phyloP scores from a whole-genome alignment of 108 stramenopile genomes.

The Nannochloropsis salina region DNA sequence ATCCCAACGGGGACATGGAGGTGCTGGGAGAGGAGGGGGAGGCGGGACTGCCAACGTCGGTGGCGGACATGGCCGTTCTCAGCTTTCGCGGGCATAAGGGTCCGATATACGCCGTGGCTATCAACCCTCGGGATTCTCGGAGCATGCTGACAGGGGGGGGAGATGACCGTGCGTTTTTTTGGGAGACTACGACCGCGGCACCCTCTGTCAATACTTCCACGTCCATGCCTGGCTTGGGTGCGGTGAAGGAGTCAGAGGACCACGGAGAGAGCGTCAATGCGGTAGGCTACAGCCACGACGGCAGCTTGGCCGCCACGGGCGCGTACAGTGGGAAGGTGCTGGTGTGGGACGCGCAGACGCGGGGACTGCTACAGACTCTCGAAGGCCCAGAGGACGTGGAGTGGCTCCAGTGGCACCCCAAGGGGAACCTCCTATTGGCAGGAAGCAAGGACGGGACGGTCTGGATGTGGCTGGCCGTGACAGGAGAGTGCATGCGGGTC shows the following conservation, averaged over 20 bases:
- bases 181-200: slow-evolving; percentile 39
- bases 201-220: slow-evolving; percentile 23
- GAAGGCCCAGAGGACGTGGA: slow-evolving; percentile 95
- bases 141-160: slow-evolving; percentile 74
- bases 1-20: background rate
- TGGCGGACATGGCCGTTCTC: slow-evolving; percentile 27
- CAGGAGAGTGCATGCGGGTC: slow-evolving; percentile 78
- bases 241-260: slow-evolving; percentile 24
- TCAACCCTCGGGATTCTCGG: slow-evolving; percentile 46
- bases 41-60: background rate
- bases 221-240: background rate
- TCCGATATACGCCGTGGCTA: slow-evolving; percentile 47
- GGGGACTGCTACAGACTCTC: slow-evolving; percentile 57
- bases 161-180: slow-evolving; percentile 82
- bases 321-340: slow-evolving; percentile 75
- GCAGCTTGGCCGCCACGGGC: slow-evolving; percentile 64
- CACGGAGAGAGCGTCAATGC: slow-evolving; percentile 80
- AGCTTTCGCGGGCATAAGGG: slow-evolving; percentile 55
- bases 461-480: slow-evolving; percentile 92
- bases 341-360: slow-evolving; percentile 66
- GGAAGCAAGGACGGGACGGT: slow-evolving; percentile 86
- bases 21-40: background rate
- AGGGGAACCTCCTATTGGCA: slow-evolving; percentile 75
- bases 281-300: slow-evolving; percentile 67
- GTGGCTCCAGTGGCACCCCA: slow-evolving; percentile 84